These are phyloP conservation scores for Mikania micrantha DNA, from an alignment of 129 eudicot genomes.

Conservation along the genomic window DNA sequence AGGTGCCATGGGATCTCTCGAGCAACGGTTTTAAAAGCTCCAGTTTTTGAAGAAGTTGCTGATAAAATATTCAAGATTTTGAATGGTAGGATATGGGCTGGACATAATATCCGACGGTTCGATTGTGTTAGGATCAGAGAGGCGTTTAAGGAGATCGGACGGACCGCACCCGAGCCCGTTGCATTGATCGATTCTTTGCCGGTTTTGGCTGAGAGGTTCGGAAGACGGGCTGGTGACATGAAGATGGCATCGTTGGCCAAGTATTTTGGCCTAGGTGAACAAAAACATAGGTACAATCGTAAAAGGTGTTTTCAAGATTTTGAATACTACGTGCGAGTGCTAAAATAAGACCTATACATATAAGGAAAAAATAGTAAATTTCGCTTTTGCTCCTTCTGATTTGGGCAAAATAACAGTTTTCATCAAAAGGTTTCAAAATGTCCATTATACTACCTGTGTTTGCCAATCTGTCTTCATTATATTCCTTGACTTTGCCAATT, in stretches of 20 bases:
- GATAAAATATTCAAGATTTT: constrained; percentile 57
- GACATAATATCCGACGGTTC: constrained; percentile 85
- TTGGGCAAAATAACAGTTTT: too few relatives aligned
- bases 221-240: constrained; percentile 96
- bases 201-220: constrained; percentile 71
- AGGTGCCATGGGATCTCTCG: constrained; percentile 72
- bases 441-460: too few relatives aligned
- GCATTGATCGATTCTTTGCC: constrained; percentile 85
- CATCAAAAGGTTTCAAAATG: too few relatives aligned
- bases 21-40: constrained; percentile 53
- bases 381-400: too few relatives aligned
- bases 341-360: too few relatives aligned
- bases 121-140: constrained; percentile 84
- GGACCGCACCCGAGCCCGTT: constrained; percentile 66
- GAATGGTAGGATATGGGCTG: constrained; percentile 96
- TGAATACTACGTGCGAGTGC: too few relatives aligned
- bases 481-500: too few relatives aligned
- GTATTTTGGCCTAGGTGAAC: constrained; percentile 93
- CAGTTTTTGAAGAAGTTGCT: constrained; percentile 70
- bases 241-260: constrained; percentile 94
- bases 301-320: too few relatives aligned
- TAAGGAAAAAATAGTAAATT: too few relatives aligned
- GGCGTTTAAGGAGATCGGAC: constrained; percentile 66
- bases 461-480: too few relatives aligned
- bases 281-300: constrained; percentile 74